phyloP scores from a whole-genome alignment of 495 filamentous ascomycete species.

The Penicillium manginii region DNA sequence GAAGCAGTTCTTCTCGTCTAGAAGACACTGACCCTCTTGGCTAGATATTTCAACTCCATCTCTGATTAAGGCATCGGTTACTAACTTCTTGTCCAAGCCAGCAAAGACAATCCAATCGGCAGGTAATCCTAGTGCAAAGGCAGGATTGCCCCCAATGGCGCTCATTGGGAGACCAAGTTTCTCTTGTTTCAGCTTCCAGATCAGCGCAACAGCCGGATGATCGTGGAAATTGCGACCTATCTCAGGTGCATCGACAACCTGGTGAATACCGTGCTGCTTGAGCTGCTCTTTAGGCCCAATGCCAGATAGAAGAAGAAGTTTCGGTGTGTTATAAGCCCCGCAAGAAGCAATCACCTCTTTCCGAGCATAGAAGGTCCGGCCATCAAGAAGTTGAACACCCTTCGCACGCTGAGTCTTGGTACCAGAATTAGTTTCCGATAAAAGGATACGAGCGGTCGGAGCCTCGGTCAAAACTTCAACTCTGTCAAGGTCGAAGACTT shows the following conservation, averaged over 20 bases:
- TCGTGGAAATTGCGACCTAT: slow-evolving; percentile 44
- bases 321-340: slow-evolving; percentile 27
- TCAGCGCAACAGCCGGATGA: slow-evolving; percentile 33
- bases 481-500: slow-evolving; percentile 31
- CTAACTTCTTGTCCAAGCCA: slow-evolving; percentile 13
- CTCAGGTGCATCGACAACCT: slow-evolving; percentile 27
- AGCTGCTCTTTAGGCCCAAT: slow-evolving; percentile 36
- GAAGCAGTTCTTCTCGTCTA: slow-evolving; percentile 10
- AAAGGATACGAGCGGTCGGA: background rate
- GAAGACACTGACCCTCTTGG: slow-evolving; percentile 20
- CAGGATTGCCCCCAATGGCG: slow-evolving; percentile 30
- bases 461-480: slow-evolving; percentile 11
- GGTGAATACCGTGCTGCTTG: slow-evolving; percentile 16
- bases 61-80: slow-evolving; percentile 34
- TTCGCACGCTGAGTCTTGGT: background rate
- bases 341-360: slow-evolving; percentile 13
- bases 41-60: slow-evolving; percentile 27
- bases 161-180: slow-evolving; percentile 34
- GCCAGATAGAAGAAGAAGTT: slow-evolving; percentile 44
- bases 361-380: background rate
- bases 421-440: background rate
- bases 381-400: slow-evolving; percentile 6
- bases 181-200: slow-evolving; percentile 43
- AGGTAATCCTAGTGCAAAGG: slow-evolving; percentile 34
- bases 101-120: slow-evolving; percentile 26